Base-by-base conservation (phyloP, 768 basidiomycete genomes). In the Crassisporium funariophilum region DNA sequence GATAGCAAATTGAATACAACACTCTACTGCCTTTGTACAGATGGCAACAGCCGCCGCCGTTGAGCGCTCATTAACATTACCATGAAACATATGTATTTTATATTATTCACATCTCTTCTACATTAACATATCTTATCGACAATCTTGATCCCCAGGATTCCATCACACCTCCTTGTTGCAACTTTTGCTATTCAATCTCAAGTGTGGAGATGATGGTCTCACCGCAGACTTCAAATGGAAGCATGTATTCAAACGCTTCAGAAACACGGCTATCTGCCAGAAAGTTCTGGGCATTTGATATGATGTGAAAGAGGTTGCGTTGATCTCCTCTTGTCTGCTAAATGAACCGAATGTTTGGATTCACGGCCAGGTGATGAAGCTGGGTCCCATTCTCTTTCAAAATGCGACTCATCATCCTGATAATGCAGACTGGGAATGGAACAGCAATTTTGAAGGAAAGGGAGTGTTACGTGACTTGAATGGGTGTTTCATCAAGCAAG, bases 161-260 rank as follows among this genome's bases (percentile, higher is more conserved):
- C 35, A 36, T 36, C 15, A 36, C 15, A 6, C 8, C 19, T 9
- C 15, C 15, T 16, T 36, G 8, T 36, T 15, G 8, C 13, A 6
- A n/a, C 35, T 36, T 6, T 9, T 15, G 6, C 35, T 36, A 29
- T 43, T 49, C 20, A 63, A 69, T 42, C 47, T 61, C 6, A 23
- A 50, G 5, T 57, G 59, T 31, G 63, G 66, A 4, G 45, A 51
- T 10, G 50, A 66, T 40, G 64, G 59, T 20, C 17, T 65, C 10
- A 64, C 66, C 0, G 31, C 40, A 4, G 66, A 67, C 33, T 62
- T 61, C 24, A 62, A 67, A 38, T 63, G 53, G 42, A 61, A 63
- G 37, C 66, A 68, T 43, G 53, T 63, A 29, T 42, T 65, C 16
- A 67, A 68, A 45, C 52, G 62, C 10, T 41, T 61, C 6, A 56